Base-by-base conservation (phyloP, 176 grass and related monocot species). In the Oryza meridionalis region DNA sequence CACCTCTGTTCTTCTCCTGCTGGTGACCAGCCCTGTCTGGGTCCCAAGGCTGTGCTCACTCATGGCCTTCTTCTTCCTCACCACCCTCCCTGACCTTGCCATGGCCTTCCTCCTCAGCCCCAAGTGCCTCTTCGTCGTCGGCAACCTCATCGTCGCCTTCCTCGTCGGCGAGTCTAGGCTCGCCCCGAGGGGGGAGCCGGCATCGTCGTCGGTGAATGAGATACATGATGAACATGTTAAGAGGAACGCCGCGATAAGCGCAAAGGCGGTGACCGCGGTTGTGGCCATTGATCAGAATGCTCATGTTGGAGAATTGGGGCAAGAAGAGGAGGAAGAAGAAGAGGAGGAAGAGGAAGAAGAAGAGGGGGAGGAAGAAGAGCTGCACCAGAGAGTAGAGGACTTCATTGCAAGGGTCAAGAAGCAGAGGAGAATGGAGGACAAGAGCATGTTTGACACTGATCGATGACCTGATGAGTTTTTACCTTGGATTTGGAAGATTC, bases 361-460 rank as follows among this genome's bases (percentile, higher is more conserved):
- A 35, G 88, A 84, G 40, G 81, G 32, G 63, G 82, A 70, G 45
- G 84, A 83, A 19, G 84, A 87, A 19, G 92, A 98, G 45, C 88
- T 95, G 77, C 80, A 95, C 79, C 84, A 82, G 82, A 98, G 91
- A 90, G 93, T 95, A 21, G 96, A 98, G 9, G 91, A 98, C 80
- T 98, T 93, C 90, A 98, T 98, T 76, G 89, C 96, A 65, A 98
- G 80, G 88, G 89, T 98, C 44, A 98, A 92, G 84, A 88, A 67
- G 84, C 89, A 98, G 66, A 95, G 96, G 85, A 93, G 82, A 80
- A 35, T 86, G 47, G 96, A 98, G 86, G 87, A 81, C 26, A 98
- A 83, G 70, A 88, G 84, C 78, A 88, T 78, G 83, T 88, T 87
- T 79, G 91, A 82, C 86, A 79, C 67, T 65, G 84, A 83, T 80